Percentiles rank a stretch among this genome's conserved stretches.
Evolutionary conservation across 805 yeast genomes (phyloP).

Genomic region (Kazachstania psychrophila): DNA sequence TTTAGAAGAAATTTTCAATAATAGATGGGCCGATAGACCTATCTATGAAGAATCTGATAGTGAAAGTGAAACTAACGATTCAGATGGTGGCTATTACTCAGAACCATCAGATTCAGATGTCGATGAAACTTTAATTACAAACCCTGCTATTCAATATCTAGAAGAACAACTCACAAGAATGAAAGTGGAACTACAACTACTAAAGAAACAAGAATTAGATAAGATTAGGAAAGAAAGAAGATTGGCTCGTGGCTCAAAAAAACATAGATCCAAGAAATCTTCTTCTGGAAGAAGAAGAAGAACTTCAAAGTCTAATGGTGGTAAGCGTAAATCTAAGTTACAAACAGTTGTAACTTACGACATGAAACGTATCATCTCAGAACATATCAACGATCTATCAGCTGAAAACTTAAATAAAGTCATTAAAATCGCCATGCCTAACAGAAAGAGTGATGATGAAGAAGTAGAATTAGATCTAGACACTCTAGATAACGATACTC

Average conservation of each 20-base stretch:
- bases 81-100: slow-evolving; percentile 24
- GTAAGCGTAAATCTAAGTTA: slow-evolving; percentile 22
- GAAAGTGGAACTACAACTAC: slow-evolving; percentile 73
- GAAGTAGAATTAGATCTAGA: slow-evolving; percentile 97
- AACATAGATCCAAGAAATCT: slow-evolving; percentile 18
- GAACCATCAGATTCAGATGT: slow-evolving; percentile 47
- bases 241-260: slow-evolving; percentile 26
- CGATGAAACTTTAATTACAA: slow-evolving; percentile 56
- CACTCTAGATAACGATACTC: slow-evolving; percentile 73
- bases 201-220: slow-evolving; percentile 70
- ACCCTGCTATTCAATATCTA: slow-evolving; percentile 82
- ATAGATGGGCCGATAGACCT: slow-evolving; percentile 83
- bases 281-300: slow-evolving; percentile 1
- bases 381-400: slow-evolving; percentile 65
- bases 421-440: slow-evolving; percentile 68
- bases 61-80: slow-evolving; percentile 34
- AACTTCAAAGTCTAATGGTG: slow-evolving; percentile 28
- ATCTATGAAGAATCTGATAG: slow-evolving; percentile 46
- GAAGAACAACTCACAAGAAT: slow-evolving; percentile 80
- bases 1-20: slow-evolving; percentile 75
- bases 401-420: slow-evolving; percentile 79
- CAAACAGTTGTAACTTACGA: slow-evolving; percentile 67
- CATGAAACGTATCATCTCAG: slow-evolving; percentile 91
- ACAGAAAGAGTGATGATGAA: slow-evolving; percentile 49
- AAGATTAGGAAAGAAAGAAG: slow-evolving; percentile 54